A percentile compares a stretch with the other conserved stretches of the same genome.
These are phyloP conservation scores for Lactarius tabidus DNA, from an alignment of 768 basidiomycete species.

Conservation along the genomic window DNA sequence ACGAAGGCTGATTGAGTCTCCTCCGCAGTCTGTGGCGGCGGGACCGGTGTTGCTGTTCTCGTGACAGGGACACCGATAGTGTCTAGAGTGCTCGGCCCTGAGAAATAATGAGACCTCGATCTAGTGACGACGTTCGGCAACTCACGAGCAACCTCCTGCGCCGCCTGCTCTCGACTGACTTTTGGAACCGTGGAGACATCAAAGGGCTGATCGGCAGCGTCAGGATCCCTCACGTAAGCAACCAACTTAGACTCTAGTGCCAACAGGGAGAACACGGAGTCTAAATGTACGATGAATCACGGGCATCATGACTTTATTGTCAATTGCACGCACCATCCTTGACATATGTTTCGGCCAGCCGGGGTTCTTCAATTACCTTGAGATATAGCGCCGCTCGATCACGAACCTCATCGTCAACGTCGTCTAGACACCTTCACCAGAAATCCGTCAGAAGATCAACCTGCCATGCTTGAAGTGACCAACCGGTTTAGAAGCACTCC, in stretches of 20 bases:
- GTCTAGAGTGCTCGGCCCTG: constrained; percentile 83
- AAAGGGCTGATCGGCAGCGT: constrained; percentile 68
- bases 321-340: constrained; percentile 68
- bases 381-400: constrained; percentile 96
- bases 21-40: constrained; percentile 76
- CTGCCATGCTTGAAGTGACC: constrained; percentile 26
- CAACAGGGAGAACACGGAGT: constrained; percentile 89
- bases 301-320: neutral
- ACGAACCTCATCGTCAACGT: constrained; percentile 97
- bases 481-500: constrained; percentile 82
- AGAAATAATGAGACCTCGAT: neutral
- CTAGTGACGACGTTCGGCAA: constrained; percentile 10
- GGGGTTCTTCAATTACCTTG: constrained; percentile 72
- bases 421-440: constrained; percentile 78
- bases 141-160: constrained; percentile 84
- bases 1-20: constrained; percentile 87
- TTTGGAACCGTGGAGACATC: constrained; percentile 85
- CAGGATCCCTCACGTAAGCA: constrained; percentile 85
- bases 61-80: constrained; percentile 71
- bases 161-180: constrained; percentile 89
- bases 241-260: constrained; percentile 88
- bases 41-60: constrained; percentile 52
- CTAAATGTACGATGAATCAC: constrained; percentile 40
- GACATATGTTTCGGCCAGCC: constrained; percentile 80
- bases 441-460: constrained; percentile 11